Evolutionary conservation across 2,329 filamentous ascomycete genomes (phyloP).

Genomic region (Atkinsonella hypoxylon): DNA sequence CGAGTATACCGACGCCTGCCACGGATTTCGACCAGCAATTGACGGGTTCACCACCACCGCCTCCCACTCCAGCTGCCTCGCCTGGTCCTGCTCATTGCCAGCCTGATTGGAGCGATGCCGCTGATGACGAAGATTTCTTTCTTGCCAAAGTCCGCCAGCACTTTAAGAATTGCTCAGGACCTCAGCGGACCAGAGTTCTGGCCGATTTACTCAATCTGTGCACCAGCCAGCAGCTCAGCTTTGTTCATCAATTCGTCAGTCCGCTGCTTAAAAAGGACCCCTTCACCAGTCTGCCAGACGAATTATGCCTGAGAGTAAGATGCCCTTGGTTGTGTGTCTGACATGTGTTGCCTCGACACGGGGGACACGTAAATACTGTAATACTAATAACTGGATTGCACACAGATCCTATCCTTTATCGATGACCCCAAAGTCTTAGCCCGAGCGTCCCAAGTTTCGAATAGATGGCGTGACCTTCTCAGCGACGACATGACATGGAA

Average conservation of each 20-base stretch:
- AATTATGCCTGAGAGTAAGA: constrained; percentile 76
- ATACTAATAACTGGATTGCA: constrained; percentile 7
- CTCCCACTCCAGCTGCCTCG: constrained; percentile 53
- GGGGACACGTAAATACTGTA: not conserved
- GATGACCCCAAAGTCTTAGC: constrained; percentile 93
- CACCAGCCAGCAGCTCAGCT: constrained; percentile 88
- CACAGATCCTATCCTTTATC: constrained; percentile 83
- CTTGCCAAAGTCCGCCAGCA: constrained; percentile 67
- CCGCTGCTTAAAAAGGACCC: constrained; percentile 93
- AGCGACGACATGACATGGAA: constrained; percentile 99
- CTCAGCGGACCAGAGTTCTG: constrained; percentile 68
- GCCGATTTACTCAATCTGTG: constrained; percentile 87
- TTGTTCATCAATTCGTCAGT: constrained; percentile 91
- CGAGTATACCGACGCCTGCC: constrained; percentile 53
- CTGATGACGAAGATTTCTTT: constrained; percentile 73
- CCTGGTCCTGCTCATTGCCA: constrained; percentile 49
- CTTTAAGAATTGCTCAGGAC: constrained; percentile 65
- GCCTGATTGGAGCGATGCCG: constrained; percentile 64
- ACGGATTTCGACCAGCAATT: constrained; percentile 50
- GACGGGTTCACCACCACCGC: constrained; percentile 49
- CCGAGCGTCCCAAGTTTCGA: constrained; percentile 89
- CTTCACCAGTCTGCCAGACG: constrained; percentile 82
- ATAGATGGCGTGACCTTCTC: constrained; percentile 82
- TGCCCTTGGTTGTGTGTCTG: too few species aligned
- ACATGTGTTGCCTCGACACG: too few species aligned